phyloP scores from a whole-genome alignment of 768 basidiomycete genomes.

The Mycena pura region DNA sequence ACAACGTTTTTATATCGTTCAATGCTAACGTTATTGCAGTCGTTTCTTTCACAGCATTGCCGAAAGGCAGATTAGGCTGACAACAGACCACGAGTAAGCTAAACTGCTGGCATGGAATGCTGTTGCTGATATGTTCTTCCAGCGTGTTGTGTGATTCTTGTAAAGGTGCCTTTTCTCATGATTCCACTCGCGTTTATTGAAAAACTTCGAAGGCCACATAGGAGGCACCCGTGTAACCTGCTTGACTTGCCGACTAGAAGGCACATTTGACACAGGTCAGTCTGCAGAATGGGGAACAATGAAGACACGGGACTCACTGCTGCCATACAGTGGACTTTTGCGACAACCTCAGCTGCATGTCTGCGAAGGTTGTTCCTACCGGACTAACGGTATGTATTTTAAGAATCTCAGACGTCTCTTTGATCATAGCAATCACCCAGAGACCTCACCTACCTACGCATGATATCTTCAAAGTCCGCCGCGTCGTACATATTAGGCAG shows the following conservation, averaged over 20 bases:
- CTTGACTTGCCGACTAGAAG: conserved; percentile 34
- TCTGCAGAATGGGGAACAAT: no score
- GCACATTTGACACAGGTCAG: conserved; percentile 25
- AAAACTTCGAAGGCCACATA: conserved; percentile 29
- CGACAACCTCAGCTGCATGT: conserved; percentile 31
- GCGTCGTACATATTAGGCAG: conserved; percentile 23
- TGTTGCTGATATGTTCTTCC: not conserved
- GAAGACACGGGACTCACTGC: not conserved
- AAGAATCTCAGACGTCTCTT: not conserved
- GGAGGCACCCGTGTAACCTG: conserved; percentile 39
- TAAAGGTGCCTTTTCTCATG: not conserved
- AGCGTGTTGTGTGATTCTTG: conserved; percentile 27
- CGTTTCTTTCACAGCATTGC: conserved; percentile 30
- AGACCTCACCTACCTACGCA: conserved; percentile 36
- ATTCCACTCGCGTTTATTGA: not conserved
- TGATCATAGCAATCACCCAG: not conserved
- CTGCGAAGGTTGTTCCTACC: conserved; percentile 20
- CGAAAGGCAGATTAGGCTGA: conserved; percentile 26
- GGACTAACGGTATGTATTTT: conserved; percentile 17
- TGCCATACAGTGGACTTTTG: conserved; percentile 35
- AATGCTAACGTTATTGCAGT: not conserved
- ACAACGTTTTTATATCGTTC: not conserved
- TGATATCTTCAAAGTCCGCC: conserved; percentile 36
- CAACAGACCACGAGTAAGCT: conserved; percentile 33
- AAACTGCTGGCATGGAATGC: not conserved